Evolutionary conservation across 768 basidiomycete species (phyloP).

Genomic region (Ramaria sp.): DNA sequence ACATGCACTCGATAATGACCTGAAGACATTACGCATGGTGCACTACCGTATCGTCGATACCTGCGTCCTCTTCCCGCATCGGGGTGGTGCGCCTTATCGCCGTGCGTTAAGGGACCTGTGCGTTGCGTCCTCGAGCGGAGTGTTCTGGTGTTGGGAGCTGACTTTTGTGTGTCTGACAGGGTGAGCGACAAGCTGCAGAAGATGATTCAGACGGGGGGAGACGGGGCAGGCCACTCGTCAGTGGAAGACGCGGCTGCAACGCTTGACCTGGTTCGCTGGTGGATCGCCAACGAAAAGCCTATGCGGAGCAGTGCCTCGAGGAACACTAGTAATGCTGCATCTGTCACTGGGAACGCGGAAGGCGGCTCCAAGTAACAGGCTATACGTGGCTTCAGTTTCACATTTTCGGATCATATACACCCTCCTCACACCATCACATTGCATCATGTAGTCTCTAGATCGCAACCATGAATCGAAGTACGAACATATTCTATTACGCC

Average conservation of each 20-base stretch:
- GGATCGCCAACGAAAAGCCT: conserved; percentile 1
- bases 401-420: too few relatives aligned
- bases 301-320: neutral
- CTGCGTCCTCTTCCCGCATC: conserved; percentile 76
- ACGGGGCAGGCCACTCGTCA: conserved; percentile 75
- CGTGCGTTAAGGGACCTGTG: conserved; percentile 77
- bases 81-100: conserved; percentile 64
- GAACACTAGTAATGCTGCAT: neutral
- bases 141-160: neutral
- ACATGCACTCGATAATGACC: conserved; percentile 87
- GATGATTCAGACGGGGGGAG: conserved; percentile 73
- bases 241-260: conserved; percentile 85
- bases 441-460: too few relatives aligned
- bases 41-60: conserved; percentile 86
- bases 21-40: conserved; percentile 80
- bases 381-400: too few relatives aligned
- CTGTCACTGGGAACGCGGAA: too few relatives aligned
- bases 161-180: conserved; percentile 27
- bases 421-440: too few relatives aligned
- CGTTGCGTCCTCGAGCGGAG: conserved; percentile 14
- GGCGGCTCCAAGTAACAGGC: too few relatives aligned
- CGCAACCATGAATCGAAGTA: too few relatives aligned
- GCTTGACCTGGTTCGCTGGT: conserved; percentile 79
- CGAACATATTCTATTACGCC: too few relatives aligned
- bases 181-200: conserved; percentile 73